These are phyloP conservation scores for Papiliotrema fonsecae DNA, from an alignment of 1,284 basidiomycete species.

Conservation along the genomic window DNA sequence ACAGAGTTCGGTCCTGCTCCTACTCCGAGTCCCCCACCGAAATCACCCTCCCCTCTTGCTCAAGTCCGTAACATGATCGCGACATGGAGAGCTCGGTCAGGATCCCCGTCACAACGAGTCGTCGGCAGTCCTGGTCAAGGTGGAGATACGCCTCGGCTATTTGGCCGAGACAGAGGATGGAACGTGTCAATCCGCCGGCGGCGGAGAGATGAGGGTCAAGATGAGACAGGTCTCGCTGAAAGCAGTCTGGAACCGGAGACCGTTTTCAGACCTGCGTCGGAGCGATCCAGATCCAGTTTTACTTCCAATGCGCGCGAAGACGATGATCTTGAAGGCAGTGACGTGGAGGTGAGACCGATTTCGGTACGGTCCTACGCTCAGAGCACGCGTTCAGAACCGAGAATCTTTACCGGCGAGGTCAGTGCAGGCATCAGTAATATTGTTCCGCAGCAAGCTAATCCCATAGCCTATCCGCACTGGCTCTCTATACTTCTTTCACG, in stretches of 20 bases:
- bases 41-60: slow-evolving; percentile 30
- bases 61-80: slow-evolving; percentile 71
- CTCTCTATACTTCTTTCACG: slow-evolving; percentile 80
- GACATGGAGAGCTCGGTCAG: slow-evolving; percentile 54
- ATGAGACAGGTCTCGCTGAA: slow-evolving; percentile 45
- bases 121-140: slow-evolving; percentile 50
- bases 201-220: slow-evolving; percentile 52
- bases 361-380: too few relatives aligned
- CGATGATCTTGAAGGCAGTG: too few relatives aligned
- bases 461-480: slow-evolving; percentile 69
- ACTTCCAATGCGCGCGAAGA: too few relatives aligned
- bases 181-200: slow-evolving; percentile 62
- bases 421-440: too few relatives aligned
- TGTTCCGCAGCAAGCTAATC: slow-evolving; percentile 11
- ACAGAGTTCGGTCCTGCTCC: slow-evolving; percentile 3
- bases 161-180: slow-evolving; percentile 46
- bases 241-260: slow-evolving; percentile 8
- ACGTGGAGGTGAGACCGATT: too few relatives aligned
- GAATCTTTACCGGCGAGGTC: slow-evolving; percentile 50
- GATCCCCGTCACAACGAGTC: slow-evolving; percentile 54
- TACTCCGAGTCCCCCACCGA: slow-evolving; percentile 16
- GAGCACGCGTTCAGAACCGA: not conserved
- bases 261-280: too few relatives aligned
- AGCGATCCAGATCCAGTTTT: too few relatives aligned
- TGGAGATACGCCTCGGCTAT: slow-evolving; percentile 22